These are phyloP conservation scores for Aspergillus sp. DNA, from an alignment of 2,329 filamentous ascomycete genomes.

Conservation along the genomic window DNA sequence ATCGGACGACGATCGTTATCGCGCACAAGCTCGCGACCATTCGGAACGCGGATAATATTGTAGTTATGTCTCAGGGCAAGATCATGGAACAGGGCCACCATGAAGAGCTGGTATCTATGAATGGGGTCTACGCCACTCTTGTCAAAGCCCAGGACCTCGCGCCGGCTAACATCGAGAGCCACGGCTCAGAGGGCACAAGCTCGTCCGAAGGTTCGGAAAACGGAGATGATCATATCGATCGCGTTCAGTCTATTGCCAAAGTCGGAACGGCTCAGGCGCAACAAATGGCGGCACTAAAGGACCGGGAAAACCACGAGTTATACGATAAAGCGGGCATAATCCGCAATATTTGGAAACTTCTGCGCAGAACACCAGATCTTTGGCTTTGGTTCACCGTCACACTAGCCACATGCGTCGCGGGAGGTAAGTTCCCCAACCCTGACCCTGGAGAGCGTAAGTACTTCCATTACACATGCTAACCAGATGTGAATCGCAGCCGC, in stretches of 20 bases:
- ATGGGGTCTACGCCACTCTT: constrained; percentile 76
- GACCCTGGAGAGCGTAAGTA: not conserved
- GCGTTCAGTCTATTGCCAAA: not conserved
- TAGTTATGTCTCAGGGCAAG: constrained; percentile 79
- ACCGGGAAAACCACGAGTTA: not conserved
- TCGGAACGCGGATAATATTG: constrained; percentile 90
- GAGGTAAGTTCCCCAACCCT: not conserved
- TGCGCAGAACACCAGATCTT: not conserved
- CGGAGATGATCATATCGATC: not conserved
- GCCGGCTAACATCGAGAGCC: not conserved
- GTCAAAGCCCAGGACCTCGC: constrained; percentile 84
- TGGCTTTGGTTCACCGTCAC: not conserved
- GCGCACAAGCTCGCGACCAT: constrained; percentile 95
- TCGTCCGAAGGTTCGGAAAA: not conserved
- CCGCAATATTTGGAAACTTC: not conserved
- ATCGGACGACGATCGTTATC: constrained; percentile 92
- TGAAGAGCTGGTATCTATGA: constrained; percentile 68
- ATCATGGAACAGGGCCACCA: constrained; percentile 93
- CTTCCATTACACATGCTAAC: not conserved
- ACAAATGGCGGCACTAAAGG: not conserved
- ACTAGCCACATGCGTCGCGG: not conserved
- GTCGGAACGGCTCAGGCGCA: not conserved
- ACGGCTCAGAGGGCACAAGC: constrained; percentile 52
- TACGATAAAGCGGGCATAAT: not conserved
- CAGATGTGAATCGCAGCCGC: constrained; percentile 28